Evolutionary conservation across 2,329 filamentous ascomycete species (phyloP).

Genomic region (Pseudocercospora fijiensis): DNA sequence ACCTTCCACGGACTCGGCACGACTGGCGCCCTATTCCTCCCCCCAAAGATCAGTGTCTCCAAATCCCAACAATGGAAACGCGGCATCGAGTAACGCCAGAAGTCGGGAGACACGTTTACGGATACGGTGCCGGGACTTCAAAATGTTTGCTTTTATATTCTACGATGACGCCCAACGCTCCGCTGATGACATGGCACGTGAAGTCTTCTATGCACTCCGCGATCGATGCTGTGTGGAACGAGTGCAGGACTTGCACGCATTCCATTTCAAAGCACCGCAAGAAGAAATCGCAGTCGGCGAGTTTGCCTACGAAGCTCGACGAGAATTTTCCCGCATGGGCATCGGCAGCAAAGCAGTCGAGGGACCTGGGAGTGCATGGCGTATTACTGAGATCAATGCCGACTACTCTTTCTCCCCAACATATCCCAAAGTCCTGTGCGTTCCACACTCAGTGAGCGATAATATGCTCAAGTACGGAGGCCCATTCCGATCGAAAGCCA

Average conservation of each 20-base stretch:
- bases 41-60: slow-evolving; percentile 29
- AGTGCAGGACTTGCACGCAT: slow-evolving; percentile 88
- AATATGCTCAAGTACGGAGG: slow-evolving; percentile 93
- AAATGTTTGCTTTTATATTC: slow-evolving; percentile 89
- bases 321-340: slow-evolving; percentile 84
- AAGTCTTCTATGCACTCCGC: slow-evolving; percentile 85
- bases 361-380: slow-evolving; percentile 66
- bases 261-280: slow-evolving; percentile 70
- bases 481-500: slow-evolving; percentile 80
- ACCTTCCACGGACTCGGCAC: slow-evolving; percentile 34
- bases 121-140: slow-evolving; percentile 88
- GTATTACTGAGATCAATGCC: slow-evolving; percentile 83
- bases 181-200: slow-evolving; percentile 58
- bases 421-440: slow-evolving; percentile 80
- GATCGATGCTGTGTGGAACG: slow-evolving; percentile 74
- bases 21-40: slow-evolving; percentile 27
- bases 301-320: slow-evolving; percentile 78
- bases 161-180: slow-evolving; percentile 38
- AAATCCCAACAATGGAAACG: slow-evolving; percentile 50
- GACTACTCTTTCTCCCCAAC: slow-evolving; percentile 92
- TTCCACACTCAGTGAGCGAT: slow-evolving; percentile 90
- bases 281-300: slow-evolving; percentile 70
- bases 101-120: slow-evolving; percentile 74
- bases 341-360: slow-evolving; percentile 77
- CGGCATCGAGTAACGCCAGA: slow-evolving; percentile 40